Conservation (phyloP, 352 stramenopile genomes). For the Phytopythium kandeliae region DNA sequence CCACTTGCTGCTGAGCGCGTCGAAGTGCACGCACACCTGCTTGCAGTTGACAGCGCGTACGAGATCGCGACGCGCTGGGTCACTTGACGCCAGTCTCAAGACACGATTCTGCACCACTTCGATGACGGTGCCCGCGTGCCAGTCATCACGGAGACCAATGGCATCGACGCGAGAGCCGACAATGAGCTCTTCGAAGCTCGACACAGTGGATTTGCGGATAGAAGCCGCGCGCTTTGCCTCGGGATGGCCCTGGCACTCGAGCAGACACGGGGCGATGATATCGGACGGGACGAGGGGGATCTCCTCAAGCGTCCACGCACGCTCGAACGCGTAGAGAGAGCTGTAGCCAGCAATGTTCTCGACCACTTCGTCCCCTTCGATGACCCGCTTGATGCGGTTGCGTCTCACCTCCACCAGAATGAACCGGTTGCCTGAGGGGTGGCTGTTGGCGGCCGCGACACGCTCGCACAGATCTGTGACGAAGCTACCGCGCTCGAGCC, state of each 20-base stretch:
- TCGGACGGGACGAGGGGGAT: slow-evolving; percentile 35
- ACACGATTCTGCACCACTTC: slow-evolving; percentile 22
- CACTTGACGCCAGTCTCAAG: not conserved
- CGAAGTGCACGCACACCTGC: slow-evolving; percentile 58
- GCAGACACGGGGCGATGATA: slow-evolving; percentile 6
- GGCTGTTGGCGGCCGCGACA: slow-evolving; percentile 29
- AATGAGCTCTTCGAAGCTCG: slow-evolving; percentile 38
- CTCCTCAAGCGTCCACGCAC: slow-evolving; percentile 57
- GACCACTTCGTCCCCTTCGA: slow-evolving; percentile 52
- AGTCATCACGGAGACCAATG: slow-evolving; percentile 46
- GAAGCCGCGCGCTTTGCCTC: slow-evolving; percentile 3
- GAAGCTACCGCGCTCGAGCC: slow-evolving; percentile 42
- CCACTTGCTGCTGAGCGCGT: slow-evolving; percentile 64
- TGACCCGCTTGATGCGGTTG: slow-evolving; percentile 69
- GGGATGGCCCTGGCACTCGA: not conserved
- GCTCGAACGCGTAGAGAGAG: slow-evolving; percentile 60
- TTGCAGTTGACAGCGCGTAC: slow-evolving; percentile 9
- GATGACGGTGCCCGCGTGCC: slow-evolving; percentile 55
- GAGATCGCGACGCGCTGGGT: slow-evolving; percentile 3
- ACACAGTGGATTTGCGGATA: slow-evolving; percentile 1
- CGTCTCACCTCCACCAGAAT: slow-evolving; percentile 62
- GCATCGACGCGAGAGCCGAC: slow-evolving; percentile 58
- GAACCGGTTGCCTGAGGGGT: slow-evolving; percentile 38
- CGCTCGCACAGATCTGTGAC: slow-evolving; percentile 40
- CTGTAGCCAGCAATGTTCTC: slow-evolving; percentile 40